These are phyloP conservation scores for Phytopythium boreale DNA, from an alignment of 352 stramenopile genomes.

Conservation along the genomic window DNA sequence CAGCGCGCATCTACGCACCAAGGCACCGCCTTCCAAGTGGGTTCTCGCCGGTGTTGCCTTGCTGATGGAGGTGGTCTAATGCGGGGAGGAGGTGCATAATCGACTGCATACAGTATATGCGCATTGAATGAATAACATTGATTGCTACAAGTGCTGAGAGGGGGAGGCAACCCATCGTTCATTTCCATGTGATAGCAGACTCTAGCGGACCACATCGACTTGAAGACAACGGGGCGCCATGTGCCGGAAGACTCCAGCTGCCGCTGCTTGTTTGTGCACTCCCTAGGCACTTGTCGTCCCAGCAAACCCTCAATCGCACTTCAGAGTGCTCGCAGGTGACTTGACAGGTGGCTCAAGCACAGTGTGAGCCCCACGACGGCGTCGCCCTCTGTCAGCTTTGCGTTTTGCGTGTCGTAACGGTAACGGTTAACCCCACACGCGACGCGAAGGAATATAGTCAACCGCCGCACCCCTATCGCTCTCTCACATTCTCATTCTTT, in stretches of 20 bases:
- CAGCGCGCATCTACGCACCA: constrained; percentile 82
- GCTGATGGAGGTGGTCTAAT: constrained; percentile 85
- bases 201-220: too few relatives aligned
- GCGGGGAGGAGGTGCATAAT: background rate
- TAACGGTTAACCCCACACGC: background rate
- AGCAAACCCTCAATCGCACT: background rate
- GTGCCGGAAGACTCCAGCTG: background rate
- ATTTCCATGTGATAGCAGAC: too few relatives aligned
- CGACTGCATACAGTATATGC: background rate
- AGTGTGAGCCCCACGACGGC: background rate
- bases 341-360: background rate
- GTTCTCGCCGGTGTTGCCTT: constrained; percentile 87
- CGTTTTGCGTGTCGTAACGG: background rate
- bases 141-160: background rate
- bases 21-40: constrained; percentile 87
- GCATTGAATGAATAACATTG: background rate
- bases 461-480: background rate
- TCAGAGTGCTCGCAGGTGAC: background rate
- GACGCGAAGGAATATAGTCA: background rate
- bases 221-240: background rate
- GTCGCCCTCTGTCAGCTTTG: constrained; percentile 4
- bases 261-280: background rate
- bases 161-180: too few relatives aligned
- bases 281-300: too few relatives aligned
- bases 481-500: background rate